Percentiles rank a stretch among this genome's conserved stretches.
Conservation (phyloP, 352 stramenopile genomes). For the Pythium graminicola region DNA sequence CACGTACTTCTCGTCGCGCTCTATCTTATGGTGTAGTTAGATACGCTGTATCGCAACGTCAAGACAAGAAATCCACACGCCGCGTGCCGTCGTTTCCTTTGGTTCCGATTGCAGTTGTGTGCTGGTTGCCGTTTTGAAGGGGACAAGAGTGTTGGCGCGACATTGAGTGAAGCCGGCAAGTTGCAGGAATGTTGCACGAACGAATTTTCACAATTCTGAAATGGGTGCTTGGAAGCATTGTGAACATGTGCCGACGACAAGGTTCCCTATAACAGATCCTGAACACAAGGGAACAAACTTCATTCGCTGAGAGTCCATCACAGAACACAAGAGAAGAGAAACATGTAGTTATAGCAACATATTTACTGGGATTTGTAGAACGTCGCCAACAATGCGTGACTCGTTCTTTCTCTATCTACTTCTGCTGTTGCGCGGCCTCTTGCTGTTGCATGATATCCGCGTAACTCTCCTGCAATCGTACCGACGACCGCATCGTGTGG, state of each 20-base stretch:
- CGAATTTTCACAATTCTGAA: background rate
- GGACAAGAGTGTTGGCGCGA: slow-evolving; percentile 3
- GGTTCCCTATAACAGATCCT: no score
- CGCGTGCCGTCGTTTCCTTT: slow-evolving; percentile 8
- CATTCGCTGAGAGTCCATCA: no score
- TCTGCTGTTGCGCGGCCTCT: slow-evolving; percentile 49
- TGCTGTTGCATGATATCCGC: slow-evolving; percentile 84
- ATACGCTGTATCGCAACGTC: background rate
- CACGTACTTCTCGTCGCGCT: slow-evolving; percentile 3
- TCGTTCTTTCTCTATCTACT: slow-evolving; percentile 22
- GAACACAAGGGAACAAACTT: no score
- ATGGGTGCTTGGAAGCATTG: no score
- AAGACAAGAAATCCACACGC: slow-evolving; percentile 5
- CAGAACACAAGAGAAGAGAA: background rate
- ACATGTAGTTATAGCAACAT: background rate
- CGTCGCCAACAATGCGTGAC: background rate
- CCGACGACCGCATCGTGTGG: slow-evolving; percentile 86
- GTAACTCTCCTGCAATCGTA: slow-evolving; percentile 85
- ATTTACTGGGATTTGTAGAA: slow-evolving; percentile 15
- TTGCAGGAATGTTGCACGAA: slow-evolving; percentile 28
- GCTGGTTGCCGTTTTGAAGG: slow-evolving; percentile 12
- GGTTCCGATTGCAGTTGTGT: slow-evolving; percentile 17
- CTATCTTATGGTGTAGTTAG: background rate
- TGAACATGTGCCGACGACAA: background rate
- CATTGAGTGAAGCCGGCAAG: background rate